Conservation (phyloP, 352 stramenopile genomes). For the Phytopythium vexans region DNA sequence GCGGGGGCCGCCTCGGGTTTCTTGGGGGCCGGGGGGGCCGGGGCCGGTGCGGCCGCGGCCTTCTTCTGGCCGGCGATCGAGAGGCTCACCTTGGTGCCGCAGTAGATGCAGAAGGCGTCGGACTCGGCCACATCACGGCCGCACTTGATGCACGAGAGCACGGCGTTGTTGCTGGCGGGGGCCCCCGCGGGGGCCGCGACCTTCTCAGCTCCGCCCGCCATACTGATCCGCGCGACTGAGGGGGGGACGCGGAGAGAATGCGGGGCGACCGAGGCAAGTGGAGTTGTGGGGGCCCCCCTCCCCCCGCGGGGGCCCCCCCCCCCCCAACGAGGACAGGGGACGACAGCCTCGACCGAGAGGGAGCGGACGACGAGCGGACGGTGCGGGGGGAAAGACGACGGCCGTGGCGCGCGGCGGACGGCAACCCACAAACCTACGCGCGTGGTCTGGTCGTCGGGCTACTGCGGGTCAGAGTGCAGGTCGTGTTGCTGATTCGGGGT, state of each 20-base stretch:
- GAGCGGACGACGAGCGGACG: conserved; percentile 14
- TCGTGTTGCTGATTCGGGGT: too few relatives aligned
- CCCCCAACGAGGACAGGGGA: background rate
- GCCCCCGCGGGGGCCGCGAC: conserved; percentile 20
- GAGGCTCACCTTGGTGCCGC: conserved; percentile 77
- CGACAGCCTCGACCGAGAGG: conserved; percentile 3
- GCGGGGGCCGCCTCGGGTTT: conserved; percentile 15
- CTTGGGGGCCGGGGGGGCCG: conserved; percentile 13
- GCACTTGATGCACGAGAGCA: conserved; percentile 73
- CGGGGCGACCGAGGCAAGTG: conserved; percentile 35
- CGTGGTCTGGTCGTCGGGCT: too few relatives aligned
- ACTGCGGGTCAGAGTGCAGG: too few relatives aligned
- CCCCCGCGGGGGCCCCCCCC: background rate
- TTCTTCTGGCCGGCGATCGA: conserved; percentile 57
- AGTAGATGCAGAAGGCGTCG: conserved; percentile 88
- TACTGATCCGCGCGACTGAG: conserved; percentile 12
- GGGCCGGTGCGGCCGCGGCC: conserved; percentile 8
- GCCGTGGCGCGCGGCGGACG: background rate
- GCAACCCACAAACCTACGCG: background rate
- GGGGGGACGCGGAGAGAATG: conserved; percentile 6
- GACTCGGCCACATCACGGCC: conserved; percentile 62
- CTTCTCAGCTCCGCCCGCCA: conserved; percentile 73
- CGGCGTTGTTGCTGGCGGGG: conserved; percentile 38
- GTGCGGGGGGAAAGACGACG: conserved; percentile 6
- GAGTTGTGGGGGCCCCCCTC: conserved; percentile 27